A percentile compares a stretch with the other conserved stretches of the same genome.
Conservation (phyloP, 2,329 filamentous ascomycete genomes). For the Xylaria sp. region DNA sequence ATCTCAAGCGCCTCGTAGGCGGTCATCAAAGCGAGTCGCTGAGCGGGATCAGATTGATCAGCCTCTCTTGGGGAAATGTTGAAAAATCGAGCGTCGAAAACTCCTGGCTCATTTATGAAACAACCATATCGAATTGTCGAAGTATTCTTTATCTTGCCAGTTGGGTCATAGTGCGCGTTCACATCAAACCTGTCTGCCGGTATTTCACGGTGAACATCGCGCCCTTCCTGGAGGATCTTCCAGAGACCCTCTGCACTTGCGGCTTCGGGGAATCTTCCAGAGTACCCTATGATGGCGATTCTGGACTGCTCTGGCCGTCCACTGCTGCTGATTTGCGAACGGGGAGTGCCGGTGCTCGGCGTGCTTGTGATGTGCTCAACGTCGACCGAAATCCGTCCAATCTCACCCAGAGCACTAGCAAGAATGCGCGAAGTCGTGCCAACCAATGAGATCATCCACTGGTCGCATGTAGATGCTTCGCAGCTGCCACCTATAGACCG, state of each 20-base stretch:
- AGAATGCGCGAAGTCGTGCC: constrained; percentile 2
- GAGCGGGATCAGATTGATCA: constrained; percentile 68
- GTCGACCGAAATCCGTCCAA: not conserved
- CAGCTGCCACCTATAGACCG: not conserved
- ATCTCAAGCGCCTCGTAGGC: constrained; percentile 76
- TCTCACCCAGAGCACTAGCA: not conserved
- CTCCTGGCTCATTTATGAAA: constrained; percentile 38
- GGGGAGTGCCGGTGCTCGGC: not conserved
- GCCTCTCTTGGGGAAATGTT: constrained; percentile 43
- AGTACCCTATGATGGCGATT: constrained; percentile 4
- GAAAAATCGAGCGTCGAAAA: constrained; percentile 43
- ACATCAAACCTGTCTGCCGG: constrained; percentile 38
- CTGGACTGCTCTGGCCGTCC: constrained; percentile 27
- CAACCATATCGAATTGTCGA: constrained; percentile 30
- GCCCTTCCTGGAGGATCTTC: constrained; percentile 41
- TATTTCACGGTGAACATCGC: constrained; percentile 42
- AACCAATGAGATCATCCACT: not conserved
- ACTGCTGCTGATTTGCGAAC: constrained; percentile 8
- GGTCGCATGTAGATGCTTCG: not conserved
- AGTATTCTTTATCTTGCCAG: constrained; percentile 39
- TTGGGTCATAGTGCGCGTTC: constrained; percentile 40
- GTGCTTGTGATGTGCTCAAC: not conserved
- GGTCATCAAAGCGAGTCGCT: constrained; percentile 70
- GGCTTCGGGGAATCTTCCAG: not conserved
- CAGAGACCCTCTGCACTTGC: constrained; percentile 40